Evolutionary conservation across 2,329 filamentous ascomycete genomes (phyloP).

Genomic region (Colletotrichum shisoi): DNA sequence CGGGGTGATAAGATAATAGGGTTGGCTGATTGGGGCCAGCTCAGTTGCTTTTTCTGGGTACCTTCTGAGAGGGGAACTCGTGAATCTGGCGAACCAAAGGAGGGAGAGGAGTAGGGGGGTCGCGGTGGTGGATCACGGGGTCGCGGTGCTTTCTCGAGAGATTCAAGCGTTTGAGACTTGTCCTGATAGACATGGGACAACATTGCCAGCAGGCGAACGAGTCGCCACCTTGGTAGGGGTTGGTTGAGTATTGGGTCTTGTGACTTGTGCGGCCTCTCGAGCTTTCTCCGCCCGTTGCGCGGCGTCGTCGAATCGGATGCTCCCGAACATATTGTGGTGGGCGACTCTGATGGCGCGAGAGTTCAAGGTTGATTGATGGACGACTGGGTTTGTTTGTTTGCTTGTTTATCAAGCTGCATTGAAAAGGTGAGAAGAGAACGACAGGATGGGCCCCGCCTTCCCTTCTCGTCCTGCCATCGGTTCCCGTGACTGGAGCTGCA

Average conservation of each 20-base stretch:
- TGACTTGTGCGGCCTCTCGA: background rate
- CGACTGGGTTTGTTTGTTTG: slow-evolving; percentile 20
- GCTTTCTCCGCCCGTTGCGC: slow-evolving; percentile 7
- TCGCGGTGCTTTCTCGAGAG: background rate
- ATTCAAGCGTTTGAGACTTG: slow-evolving; percentile 10
- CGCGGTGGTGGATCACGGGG: background rate
- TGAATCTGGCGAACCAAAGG: slow-evolving; percentile 8
- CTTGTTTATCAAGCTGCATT: background rate
- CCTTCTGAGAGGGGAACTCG: background rate
- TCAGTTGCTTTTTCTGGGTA: slow-evolving; percentile 28
- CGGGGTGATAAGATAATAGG: slow-evolving; percentile 40
- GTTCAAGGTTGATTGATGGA: background rate
- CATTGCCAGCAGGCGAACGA: background rate
- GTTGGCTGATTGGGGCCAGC: slow-evolving; percentile 35
- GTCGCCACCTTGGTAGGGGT: background rate
- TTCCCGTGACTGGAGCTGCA: slow-evolving; percentile 35
- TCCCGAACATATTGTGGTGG: slow-evolving; percentile 2
- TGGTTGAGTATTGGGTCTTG: background rate
- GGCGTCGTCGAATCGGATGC: slow-evolving; percentile 31
- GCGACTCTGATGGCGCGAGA: slow-evolving; percentile 15
- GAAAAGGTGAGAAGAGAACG: background rate
- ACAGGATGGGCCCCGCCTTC: slow-evolving; percentile 30
- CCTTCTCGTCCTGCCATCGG: slow-evolving; percentile 27
- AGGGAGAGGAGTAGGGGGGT: background rate
- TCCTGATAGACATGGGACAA: background rate